Percentiles rank a stretch among this genome's conserved stretches.
Evolutionary conservation across 1,284 basidiomycete genomes (phyloP).

Genomic region (Xerocomus nothofagi): DNA sequence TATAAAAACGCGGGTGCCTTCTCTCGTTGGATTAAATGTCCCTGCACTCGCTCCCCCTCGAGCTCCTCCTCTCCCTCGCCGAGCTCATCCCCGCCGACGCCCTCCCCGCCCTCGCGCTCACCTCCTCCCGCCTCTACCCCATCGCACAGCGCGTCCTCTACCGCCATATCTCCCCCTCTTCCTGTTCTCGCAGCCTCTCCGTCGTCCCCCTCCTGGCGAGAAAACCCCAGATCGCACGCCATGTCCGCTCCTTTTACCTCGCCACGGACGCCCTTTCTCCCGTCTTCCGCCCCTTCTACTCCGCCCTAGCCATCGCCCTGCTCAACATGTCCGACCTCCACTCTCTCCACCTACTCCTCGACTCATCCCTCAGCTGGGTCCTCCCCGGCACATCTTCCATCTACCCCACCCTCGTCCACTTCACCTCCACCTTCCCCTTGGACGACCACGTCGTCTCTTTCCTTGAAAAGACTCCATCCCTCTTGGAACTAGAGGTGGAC

Average conservation of each 20-base stretch:
- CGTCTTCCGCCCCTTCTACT: slow-evolving; percentile 48
- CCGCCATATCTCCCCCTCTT: slow-evolving; percentile 50
- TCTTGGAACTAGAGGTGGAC: slow-evolving; percentile 56
- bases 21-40: too few relatives aligned
- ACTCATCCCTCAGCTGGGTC: slow-evolving; percentile 52
- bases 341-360: slow-evolving; percentile 57
- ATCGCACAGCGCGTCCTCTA: slow-evolving; percentile 63
- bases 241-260: slow-evolving; percentile 61
- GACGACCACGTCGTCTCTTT: slow-evolving; percentile 58
- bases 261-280: slow-evolving; percentile 43
- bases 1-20: too few relatives aligned
- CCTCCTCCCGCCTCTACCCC: slow-evolving; percentile 43
- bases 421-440: slow-evolving; percentile 58
- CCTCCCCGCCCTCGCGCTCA: slow-evolving; percentile 48
- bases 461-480: slow-evolving; percentile 49
- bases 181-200: slow-evolving; percentile 44
- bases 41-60: slow-evolving; percentile 47
- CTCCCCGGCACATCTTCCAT: slow-evolving; percentile 42
- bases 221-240: slow-evolving; percentile 51
- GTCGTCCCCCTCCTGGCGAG: slow-evolving; percentile 55
- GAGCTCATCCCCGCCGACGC: slow-evolving; percentile 37
- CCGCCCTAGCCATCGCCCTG: slow-evolving; percentile 51
- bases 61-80: slow-evolving; percentile 53
- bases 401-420: slow-evolving; percentile 51
- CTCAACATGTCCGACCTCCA: slow-evolving; percentile 56